These are phyloP conservation scores for Histomonas meleagridis DNA, from an alignment of 208 protist genomes.

Conservation along the genomic window DNA sequence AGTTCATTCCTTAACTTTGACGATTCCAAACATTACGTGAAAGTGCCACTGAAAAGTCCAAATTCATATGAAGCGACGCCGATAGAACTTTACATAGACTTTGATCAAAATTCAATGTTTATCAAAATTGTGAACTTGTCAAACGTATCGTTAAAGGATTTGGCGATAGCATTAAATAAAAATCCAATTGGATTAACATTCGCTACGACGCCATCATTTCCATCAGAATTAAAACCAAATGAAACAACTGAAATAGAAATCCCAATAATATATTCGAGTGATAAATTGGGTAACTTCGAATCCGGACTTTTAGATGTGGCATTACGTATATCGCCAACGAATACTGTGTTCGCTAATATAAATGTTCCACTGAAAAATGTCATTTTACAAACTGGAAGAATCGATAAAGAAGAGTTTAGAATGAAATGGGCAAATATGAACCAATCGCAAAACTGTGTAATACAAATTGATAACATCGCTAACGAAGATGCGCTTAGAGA, in stretches of 20 bases:
- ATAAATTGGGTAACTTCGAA: background rate
- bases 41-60: background rate
- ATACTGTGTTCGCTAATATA: background rate
- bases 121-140: background rate
- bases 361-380: background rate
- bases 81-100: background rate
- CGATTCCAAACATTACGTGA: background rate
- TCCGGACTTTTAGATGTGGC: background rate
- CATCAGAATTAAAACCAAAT: background rate
- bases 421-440: background rate
- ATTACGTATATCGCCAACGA: background rate
- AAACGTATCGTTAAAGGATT: background rate
- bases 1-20: background rate
- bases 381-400: background rate
- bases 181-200: background rate
- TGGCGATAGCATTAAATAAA: background rate
- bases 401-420: background rate
- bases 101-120: background rate
- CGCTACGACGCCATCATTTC: background rate
- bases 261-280: background rate
- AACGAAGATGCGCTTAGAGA: background rate
- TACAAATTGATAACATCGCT: background rate
- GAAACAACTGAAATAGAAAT: background rate
- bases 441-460: background rate
- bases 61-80: background rate